Evolutionary conservation across 2,329 filamentous ascomycete species (phyloP), one percentile per base, ranked within the genome.

Genomic region (Alternaria metachromatica): DNA sequence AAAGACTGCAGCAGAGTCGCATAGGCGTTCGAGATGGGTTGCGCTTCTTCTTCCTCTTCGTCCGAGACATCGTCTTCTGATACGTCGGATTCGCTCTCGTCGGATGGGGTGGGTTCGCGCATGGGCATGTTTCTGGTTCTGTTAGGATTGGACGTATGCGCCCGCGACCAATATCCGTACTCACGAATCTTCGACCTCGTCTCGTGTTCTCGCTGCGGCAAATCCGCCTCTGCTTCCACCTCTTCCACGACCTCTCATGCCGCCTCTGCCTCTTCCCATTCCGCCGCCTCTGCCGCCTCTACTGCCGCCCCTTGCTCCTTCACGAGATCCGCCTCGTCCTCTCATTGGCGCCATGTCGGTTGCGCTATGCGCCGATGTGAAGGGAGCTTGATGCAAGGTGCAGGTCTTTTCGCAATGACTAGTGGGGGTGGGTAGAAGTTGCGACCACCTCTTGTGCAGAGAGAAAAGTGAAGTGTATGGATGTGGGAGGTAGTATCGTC

Each of bases 1-100:
- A 90, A 82, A 3, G 88, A 82, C 65, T 87, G 84, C 15, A 90
- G 79, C 15, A 90, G 80, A 51, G 84, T 80, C 59, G 84, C 86
- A 73, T 90, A 90, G 10, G 87, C 84, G 61, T 78, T 80, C 5
- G 75, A 69, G 23, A 62, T 58, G 28, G 76, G 70, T 20, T 76
- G 68, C 13, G 69, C 71, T 51, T 72, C 66, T 11, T 69, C 67
- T 6, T 74, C 72, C 4, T 66, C 68, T 7, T 68, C 66, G 9
- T 77, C 77, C 20, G 74, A 65, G 45, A 60, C 65, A 9, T 64
- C 66, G 8, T 62, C 67, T 45, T 75, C 72, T 23, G 70, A 74
- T 28, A 60, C 61, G 15, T 75, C 73, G 43, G 68, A 65, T 13
- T 65, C 55, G 58, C 64, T 67, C 10, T 70, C 28, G 56, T 61